Conservation (phyloP, 148 eudicot genomes). For the Fagopyrum homotropicum region DNA sequence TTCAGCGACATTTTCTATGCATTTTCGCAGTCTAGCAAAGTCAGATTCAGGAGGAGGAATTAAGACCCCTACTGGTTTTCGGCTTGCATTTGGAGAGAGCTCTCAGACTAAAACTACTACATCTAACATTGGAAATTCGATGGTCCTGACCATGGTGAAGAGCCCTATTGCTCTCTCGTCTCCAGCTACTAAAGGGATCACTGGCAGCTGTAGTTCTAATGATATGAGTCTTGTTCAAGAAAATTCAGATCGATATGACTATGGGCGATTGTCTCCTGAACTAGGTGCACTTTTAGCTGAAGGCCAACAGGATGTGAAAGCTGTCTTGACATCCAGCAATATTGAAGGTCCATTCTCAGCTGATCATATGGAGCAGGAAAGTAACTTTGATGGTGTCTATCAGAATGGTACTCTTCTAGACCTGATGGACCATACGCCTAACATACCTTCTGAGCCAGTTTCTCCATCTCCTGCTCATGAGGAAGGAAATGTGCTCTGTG, state of each 20-base stretch:
- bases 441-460: conserved; percentile 14
- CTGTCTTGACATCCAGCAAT: conserved; percentile 22
- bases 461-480: conserved; percentile 5
- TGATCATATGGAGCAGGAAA: conserved; percentile 6
- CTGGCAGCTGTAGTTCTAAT: conserved; percentile 46
- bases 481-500: not conserved
- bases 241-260: conserved; percentile 52
- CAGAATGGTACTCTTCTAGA: conserved; percentile 11
- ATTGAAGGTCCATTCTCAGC: conserved; percentile 26
- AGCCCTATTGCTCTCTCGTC: conserved; percentile 26
- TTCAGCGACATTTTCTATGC: conserved; percentile 94
- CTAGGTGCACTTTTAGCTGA: conserved; percentile 61
- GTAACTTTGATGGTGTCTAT: not conserved
- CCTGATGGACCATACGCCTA: conserved; percentile 9
- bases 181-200: conserved; percentile 25
- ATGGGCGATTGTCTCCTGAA: conserved; percentile 62
- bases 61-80: conserved; percentile 56
- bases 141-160: conserved; percentile 54
- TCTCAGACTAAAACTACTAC: conserved; percentile 42
- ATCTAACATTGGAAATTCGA: conserved; percentile 40
- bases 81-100: conserved; percentile 60
- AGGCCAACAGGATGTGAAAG: conserved; percentile 38
- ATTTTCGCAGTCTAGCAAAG: conserved; percentile 76
- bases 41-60: conserved; percentile 73
- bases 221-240: conserved; percentile 89